Percentiles rank a stretch among this genome's conserved stretches.
Conservation (phyloP, 1,284 basidiomycete genomes). For the Xanthoconium separans region DNA sequence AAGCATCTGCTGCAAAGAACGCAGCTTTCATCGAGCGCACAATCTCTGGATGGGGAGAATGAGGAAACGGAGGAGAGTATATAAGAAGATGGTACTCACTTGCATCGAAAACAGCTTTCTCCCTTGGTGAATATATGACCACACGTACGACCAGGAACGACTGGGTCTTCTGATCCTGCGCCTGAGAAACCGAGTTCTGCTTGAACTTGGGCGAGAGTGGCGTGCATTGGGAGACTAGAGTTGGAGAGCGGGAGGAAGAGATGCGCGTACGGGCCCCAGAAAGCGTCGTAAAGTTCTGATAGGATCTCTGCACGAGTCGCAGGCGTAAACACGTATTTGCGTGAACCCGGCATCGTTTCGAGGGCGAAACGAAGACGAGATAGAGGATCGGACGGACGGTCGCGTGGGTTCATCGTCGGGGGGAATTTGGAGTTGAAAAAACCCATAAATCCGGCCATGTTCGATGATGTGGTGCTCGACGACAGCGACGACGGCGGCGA, state of each 20-base stretch:
- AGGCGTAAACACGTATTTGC: conserved; percentile 72
- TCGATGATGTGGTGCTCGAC: neutral
- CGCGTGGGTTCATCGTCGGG: conserved; percentile 52
- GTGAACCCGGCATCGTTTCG: conserved; percentile 74
- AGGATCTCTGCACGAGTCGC: conserved; percentile 73
- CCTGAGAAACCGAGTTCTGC: conserved; percentile 51
- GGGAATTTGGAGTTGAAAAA: conserved; percentile 51
- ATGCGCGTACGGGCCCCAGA: conserved; percentile 72
- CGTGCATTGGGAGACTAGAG: conserved; percentile 56
- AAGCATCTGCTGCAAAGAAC: conserved; percentile 89
- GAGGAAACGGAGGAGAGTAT: neutral
- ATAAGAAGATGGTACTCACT: conserved; percentile 51
- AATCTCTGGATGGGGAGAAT: conserved; percentile 59
- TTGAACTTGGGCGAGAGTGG: conserved; percentile 68
- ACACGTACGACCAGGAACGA: conserved; percentile 66
- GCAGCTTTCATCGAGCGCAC: conserved; percentile 84
- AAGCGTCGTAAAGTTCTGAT: conserved; percentile 73
- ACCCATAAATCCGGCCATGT: conserved; percentile 46
- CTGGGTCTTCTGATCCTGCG: conserved; percentile 54
- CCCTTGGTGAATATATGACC: conserved; percentile 80
- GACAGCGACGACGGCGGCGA: neutral
- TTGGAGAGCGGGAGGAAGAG: conserved; percentile 67
- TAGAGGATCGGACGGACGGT: conserved; percentile 55
- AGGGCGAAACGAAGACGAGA: conserved; percentile 69
- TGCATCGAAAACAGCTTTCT: conserved; percentile 88